phyloP scores from a whole-genome alignment of 2,329 filamentous ascomycete species.

The Claviceps sp. region DNA sequence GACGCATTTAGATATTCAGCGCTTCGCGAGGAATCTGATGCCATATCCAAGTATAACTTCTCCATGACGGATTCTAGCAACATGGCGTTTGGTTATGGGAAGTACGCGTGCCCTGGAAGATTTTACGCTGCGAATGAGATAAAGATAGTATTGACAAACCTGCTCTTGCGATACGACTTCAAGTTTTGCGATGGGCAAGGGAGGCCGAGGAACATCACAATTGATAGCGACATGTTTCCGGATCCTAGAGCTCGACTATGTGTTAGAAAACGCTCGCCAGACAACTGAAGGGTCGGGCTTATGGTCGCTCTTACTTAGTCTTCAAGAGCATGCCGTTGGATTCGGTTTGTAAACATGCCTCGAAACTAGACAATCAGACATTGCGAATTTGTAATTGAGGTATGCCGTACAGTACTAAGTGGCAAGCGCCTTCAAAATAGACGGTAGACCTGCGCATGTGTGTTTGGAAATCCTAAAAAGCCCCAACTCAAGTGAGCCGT shows the following conservation, averaged over 20 bases:
- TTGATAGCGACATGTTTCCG: neutral
- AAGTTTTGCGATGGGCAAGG: conserved; percentile 11
- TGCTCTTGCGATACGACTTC: conserved; percentile 35
- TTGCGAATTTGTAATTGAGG: too few relatives aligned
- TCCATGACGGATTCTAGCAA: conserved; percentile 33
- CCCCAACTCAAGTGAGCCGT: too few relatives aligned
- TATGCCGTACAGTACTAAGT: too few relatives aligned
- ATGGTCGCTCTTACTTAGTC: neutral
- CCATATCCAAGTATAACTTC: conserved; percentile 23
- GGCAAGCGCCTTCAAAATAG: too few relatives aligned
- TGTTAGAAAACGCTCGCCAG: neutral
- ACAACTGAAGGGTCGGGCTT: neutral
- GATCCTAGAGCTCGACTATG: neutral
- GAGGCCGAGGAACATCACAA: neutral
- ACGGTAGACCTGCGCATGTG: too few relatives aligned
- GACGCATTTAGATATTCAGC: conserved; percentile 32
- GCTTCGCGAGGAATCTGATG: conserved; percentile 19
- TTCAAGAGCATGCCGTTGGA: too few relatives aligned
- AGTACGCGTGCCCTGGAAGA: conserved; percentile 21
- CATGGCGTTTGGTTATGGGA: conserved; percentile 38
- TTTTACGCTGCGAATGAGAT: conserved; percentile 38
- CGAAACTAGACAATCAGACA: too few relatives aligned
- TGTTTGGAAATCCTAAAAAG: too few relatives aligned
- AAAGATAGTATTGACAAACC: conserved; percentile 34
- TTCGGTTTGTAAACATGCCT: too few relatives aligned